Percentiles rank a stretch among this genome's conserved stretches.
Evolutionary conservation across 257 asterid species (phyloP).

Genomic region (Cinchona pubescens): DNA sequence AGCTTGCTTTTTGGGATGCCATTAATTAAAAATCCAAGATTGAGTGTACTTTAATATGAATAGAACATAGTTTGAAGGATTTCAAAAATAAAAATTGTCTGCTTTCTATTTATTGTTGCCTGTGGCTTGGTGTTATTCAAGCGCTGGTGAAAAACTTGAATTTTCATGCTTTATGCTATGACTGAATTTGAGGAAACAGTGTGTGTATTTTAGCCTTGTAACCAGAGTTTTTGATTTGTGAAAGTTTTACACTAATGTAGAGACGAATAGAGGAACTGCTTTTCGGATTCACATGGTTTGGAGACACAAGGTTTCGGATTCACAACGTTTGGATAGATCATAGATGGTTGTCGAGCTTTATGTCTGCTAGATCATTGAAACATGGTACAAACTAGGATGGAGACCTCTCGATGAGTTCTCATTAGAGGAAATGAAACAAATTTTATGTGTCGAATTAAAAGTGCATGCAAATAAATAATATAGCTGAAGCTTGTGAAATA

Average conservation of each 20-base stretch:
- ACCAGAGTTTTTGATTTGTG: background rate
- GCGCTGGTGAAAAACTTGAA: background rate
- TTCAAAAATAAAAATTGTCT: background rate
- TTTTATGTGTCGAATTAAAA: background rate
- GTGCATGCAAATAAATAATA: background rate
- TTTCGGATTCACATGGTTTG: background rate
- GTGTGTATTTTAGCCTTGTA: background rate
- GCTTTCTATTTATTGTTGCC: background rate
- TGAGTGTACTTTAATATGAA: background rate
- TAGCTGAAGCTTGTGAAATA: background rate
- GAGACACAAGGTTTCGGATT: no score
- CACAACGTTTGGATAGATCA: no score
- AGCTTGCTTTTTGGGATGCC: slow-evolving; percentile 1
- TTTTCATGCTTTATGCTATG: background rate
- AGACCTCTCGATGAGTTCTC: background rate
- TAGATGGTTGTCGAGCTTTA: no score
- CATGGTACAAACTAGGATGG: background rate
- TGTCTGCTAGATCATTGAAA: no score
- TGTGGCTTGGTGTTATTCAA: background rate
- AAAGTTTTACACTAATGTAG: background rate
- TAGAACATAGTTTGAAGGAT: background rate
- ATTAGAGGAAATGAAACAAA: background rate
- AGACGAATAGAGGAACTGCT: background rate
- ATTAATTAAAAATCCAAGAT: background rate
- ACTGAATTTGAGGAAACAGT: background rate